Conservation (phyloP, 805 yeast species). For the Saccharomycopsis amapae region DNA sequence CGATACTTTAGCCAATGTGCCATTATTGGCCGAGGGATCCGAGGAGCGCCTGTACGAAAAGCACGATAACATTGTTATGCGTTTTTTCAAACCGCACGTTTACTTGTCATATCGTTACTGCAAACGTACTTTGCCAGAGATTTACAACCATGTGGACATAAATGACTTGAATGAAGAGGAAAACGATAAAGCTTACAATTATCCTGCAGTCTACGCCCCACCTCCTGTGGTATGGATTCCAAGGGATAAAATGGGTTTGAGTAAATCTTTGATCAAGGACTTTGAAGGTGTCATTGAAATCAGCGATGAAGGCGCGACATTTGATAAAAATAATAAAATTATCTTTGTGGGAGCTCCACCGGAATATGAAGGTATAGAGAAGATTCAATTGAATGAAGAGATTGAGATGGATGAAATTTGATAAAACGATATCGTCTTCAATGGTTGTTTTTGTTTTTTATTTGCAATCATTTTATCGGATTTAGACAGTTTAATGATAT, state of each 20-base stretch:
- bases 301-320: slow-evolving; percentile 59
- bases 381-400: neutral
- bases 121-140: slow-evolving; percentile 49
- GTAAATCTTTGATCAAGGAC: slow-evolving; percentile 49
- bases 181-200: slow-evolving; percentile 63
- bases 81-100: slow-evolving; percentile 50
- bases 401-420: slow-evolving; percentile 1
- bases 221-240: slow-evolving; percentile 90
- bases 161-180: slow-evolving; percentile 35
- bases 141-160: slow-evolving; percentile 43
- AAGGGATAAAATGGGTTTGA: slow-evolving; percentile 79
- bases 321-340: slow-evolving; percentile 43
- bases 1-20: slow-evolving; percentile 32
- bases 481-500: too few species aligned
- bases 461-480: too few species aligned
- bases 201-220: slow-evolving; percentile 62
- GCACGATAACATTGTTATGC: slow-evolving; percentile 26
- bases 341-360: slow-evolving; percentile 50
- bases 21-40: slow-evolving; percentile 61
- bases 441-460: too few species aligned
- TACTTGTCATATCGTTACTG: slow-evolving; percentile 44
- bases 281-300: slow-evolving; percentile 51
- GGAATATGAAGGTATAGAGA: slow-evolving; percentile 13
- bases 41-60: slow-evolving; percentile 30
- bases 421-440: too few species aligned